These are phyloP conservation scores for Medicago ruthenica DNA, from an alignment of 306 rosid species.

Conservation along the genomic window DNA sequence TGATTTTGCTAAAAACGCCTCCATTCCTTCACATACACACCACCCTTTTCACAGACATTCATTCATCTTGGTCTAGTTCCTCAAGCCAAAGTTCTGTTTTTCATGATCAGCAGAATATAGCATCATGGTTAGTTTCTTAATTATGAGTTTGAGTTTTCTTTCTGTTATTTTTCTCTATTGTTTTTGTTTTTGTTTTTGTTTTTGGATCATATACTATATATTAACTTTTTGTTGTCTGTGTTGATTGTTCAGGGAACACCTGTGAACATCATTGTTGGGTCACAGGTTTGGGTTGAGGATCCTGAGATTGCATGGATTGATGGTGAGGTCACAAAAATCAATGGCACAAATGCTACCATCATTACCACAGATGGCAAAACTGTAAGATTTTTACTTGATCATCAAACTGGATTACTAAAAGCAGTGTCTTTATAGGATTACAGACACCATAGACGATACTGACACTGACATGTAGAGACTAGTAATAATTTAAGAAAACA, in stretches of 20 bases:
- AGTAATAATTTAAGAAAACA: too few species aligned
- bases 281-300: constrained; percentile 86
- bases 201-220: not conserved
- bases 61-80: constrained; percentile 32
- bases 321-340: constrained; percentile 43
- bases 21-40: constrained; percentile 38
- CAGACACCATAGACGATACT: not conserved
- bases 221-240: constrained; percentile 19
- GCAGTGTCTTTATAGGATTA: not conserved
- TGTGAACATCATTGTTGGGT: constrained; percentile 86
- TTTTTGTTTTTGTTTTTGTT: constrained; percentile 25
- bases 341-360: constrained; percentile 59
- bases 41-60: constrained; percentile 29
- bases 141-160: not conserved
- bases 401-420: constrained; percentile 35
- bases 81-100: constrained; percentile 39
- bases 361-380: constrained; percentile 58
- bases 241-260: constrained; percentile 76
- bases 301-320: constrained; percentile 68
- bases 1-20: constrained; percentile 39
- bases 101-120: constrained; percentile 54
- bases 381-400: constrained; percentile 56
- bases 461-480: not conserved
- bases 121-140: constrained; percentile 63
- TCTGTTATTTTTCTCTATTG: not conserved